Conservation (phyloP, 2,329 filamentous ascomycete species). For the Xylariaceae sp. region DNA sequence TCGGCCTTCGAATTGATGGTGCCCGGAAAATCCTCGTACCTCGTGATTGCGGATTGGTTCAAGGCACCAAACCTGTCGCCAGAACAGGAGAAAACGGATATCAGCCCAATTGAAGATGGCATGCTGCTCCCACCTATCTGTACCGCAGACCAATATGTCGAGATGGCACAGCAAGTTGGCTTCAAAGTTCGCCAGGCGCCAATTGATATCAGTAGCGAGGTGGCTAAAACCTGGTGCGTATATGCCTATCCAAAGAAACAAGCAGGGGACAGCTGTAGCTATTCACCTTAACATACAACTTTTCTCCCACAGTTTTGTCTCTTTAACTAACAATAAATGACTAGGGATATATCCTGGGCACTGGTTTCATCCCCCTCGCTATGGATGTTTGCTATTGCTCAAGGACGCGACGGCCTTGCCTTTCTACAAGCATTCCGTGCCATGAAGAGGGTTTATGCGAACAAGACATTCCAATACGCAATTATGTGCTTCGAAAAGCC, state of each 20-base stretch:
- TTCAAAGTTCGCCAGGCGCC: slow-evolving; percentile 45
- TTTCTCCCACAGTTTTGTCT: not conserved
- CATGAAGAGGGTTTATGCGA: slow-evolving; percentile 58
- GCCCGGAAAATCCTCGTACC: slow-evolving; percentile 45
- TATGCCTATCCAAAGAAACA: not conserved
- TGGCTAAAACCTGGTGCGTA: slow-evolving; percentile 58
- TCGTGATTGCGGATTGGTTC: slow-evolving; percentile 63
- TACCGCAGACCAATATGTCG: slow-evolving; percentile 51
- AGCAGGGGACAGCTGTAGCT: not conserved
- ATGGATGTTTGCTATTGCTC: slow-evolving; percentile 60
- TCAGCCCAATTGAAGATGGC: slow-evolving; percentile 60
- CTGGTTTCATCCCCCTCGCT: slow-evolving; percentile 58
- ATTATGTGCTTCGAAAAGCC: slow-evolving; percentile 56
- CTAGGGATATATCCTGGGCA: slow-evolving; percentile 61
- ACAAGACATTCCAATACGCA: slow-evolving; percentile 57
- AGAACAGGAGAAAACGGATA: slow-evolving; percentile 46
- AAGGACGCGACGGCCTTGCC: slow-evolving; percentile 58
- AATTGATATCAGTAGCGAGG: slow-evolving; percentile 56
- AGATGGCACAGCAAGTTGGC: slow-evolving; percentile 47
- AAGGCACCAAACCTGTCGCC: slow-evolving; percentile 46
- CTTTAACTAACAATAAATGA: no score
- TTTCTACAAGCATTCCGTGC: slow-evolving; percentile 61
- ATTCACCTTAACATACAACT: not conserved
- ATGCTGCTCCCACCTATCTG: slow-evolving; percentile 60
- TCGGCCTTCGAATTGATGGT: slow-evolving; percentile 50